Evolutionary conservation across 1,139 yeast species (phyloP), one percentile per base, ranked within the genome.

Genomic region (Taphrina deformans): DNA sequence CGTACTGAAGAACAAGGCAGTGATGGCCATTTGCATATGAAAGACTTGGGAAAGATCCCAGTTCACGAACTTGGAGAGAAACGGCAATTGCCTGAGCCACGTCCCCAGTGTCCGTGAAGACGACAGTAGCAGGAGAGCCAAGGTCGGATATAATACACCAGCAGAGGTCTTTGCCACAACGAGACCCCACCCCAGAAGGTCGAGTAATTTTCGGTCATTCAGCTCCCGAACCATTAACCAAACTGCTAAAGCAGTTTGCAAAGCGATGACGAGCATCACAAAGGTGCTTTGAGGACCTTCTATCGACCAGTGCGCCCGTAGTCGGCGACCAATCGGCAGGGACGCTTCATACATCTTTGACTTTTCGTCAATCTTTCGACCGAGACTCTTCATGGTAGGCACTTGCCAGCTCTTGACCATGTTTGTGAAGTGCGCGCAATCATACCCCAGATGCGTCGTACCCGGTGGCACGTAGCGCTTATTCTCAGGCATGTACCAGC

Each of bases 201-300:
- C 31, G 5, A 45, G 61, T 18, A 41, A n/a, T 35, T 21, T 24
- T 12, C 24, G 45, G n/a, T 55, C 52, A 1, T 16, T 16, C 12
- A 55, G 26, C 26, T 55, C 33, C n/a, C 41, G 27, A 23, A 55
- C 52, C 9, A 55, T 18, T 29, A 41, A 44, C 61, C 61, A 55
- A 5, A 44, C 33, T 6, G 35, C 61, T 6, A 55, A 21, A 12
- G 31, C 48, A 4, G 45, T 41, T 31, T 41, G 48, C 41, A 55
- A n/a, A 18, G 46, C 18, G 3, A 55, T 31, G 18, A 55, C 52
- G 24, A 55, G 31, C n/a, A 50, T 38, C 24, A 55, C 26, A 27
- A 55, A 55, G 3, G 52, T 31, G 51, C 61, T 41, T 12, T 45
- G 61, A 1, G 51, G 38, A n/a, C 61, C 61, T n/a, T 55, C 61